phyloP scores from a whole-genome alignment of 495 filamentous ascomycete species.

The Staphylotrichum longicolle region DNA sequence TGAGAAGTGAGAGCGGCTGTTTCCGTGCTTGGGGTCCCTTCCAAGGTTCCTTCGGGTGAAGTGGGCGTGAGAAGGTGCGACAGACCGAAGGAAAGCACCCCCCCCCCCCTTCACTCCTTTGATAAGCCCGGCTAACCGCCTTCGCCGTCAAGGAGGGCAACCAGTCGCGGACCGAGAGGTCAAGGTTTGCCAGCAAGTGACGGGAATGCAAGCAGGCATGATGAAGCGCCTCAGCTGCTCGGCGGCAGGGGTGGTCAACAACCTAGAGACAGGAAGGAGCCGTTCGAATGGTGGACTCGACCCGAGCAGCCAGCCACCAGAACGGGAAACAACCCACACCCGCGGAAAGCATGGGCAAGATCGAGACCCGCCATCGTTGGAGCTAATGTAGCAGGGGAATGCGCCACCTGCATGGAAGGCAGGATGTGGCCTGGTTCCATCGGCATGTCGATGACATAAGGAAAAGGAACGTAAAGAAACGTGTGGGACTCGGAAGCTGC shows the following conservation, averaged over 20 bases:
- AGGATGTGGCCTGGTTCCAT: neutral
- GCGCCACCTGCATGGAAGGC: conserved; percentile 6
- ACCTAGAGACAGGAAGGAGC: neutral
- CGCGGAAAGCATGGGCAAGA: neutral
- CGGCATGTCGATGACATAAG: neutral
- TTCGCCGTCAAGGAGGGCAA: neutral
- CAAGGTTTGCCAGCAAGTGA: neutral
- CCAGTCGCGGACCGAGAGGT: neutral
- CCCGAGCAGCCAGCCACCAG: neutral
- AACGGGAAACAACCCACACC: neutral
- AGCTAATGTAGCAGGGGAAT: neutral
- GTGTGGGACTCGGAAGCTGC: neutral
- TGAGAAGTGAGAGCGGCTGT: no score
- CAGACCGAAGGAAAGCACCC: neutral
- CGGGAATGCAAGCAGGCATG: neutral
- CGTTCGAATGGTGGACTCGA: neutral
- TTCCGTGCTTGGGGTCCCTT: no score
- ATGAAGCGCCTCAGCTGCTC: no score
- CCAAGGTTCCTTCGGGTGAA: no score
- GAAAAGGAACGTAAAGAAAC: neutral
- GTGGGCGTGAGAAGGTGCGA: neutral
- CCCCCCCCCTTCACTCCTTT: neutral
- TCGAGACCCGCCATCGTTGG: neutral
- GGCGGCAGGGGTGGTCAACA: no score
- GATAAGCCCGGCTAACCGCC: conserved; percentile 10